Base-by-base conservation (phyloP, 805 yeast species). In the Kuraishia molischiana region DNA sequence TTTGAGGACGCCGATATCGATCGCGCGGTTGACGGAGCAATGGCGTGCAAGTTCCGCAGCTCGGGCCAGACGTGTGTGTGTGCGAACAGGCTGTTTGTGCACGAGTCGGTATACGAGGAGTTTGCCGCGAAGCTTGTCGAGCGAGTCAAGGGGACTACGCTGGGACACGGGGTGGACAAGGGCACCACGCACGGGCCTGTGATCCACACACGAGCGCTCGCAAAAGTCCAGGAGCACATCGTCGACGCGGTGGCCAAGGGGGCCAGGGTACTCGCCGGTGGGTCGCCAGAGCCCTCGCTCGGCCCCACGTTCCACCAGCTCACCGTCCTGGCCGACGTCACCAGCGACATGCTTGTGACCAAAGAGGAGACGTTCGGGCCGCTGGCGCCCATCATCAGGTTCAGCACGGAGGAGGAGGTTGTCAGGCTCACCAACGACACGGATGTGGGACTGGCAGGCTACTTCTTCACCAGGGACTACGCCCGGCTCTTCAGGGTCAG, bases 341-440 rank as follows among this genome's bases (percentile, higher is more conserved):
- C 77, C 35, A 53, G 61, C 3, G 65, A 64, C 17, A 82, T 82
- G 75, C 44, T 53, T 29, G 72, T 83, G 24, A 66, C 70, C 47
- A 45, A 56, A n/a, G 87, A 82, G 47, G 94, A 84, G 55, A 82
- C 89, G 2, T 84, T 84, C 54, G 94, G 92, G 2, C 94, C 94
- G 2, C 64, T 84, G 14, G 83, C 84, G 14, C 83, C 86, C 1
- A 57, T 85, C 35, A 70, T 80, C 52, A 72, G 69, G 50, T 84
- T 83, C 52, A 54, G 56, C 30, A 56, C 75, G 13, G 81, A 74
- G 34, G 79, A 76, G 32, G 84, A 80, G 51, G 89, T 74, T 3
- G 36, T 83, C 5, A 54, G 50, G 35, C 50, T 64, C 39, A 89
- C 92, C 18, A 85, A 84, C 57, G 66, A 67, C 42, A 72, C 79